These are phyloP conservation scores for Chlorencoelia australis DNA, from an alignment of 2,329 filamentous ascomycete species.

Conservation along the genomic window DNA sequence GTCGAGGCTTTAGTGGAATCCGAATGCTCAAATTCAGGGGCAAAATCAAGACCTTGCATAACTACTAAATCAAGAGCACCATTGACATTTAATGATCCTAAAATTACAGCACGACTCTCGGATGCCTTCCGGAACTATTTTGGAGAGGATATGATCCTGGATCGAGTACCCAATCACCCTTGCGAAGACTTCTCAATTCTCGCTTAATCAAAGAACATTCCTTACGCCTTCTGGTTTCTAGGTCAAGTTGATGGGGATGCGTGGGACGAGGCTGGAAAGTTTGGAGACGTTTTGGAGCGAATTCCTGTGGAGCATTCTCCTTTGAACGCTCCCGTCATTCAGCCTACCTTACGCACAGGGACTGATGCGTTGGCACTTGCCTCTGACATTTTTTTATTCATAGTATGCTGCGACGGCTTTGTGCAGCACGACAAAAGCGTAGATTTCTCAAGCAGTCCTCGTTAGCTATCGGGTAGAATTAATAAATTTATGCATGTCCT, in stretches of 20 bases:
- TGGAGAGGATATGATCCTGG: constrained; percentile 1
- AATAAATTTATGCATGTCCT: too few species aligned
- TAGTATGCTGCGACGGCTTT: too few species aligned
- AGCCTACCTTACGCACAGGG: constrained; percentile 43
- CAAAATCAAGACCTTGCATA: constrained; percentile 1
- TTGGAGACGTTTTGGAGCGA: constrained; percentile 33
- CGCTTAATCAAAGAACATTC: constrained; percentile 34
- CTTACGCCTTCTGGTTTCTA: constrained; percentile 45
- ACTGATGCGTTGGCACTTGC: constrained; percentile 39
- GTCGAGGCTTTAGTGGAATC: constrained; percentile 36
- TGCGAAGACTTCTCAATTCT: constrained; percentile 32
- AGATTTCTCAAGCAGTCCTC: too few species aligned
- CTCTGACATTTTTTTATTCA: too few species aligned
- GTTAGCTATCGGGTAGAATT: too few species aligned
- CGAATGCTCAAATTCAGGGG: constrained; percentile 18
- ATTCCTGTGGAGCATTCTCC: constrained; percentile 49
- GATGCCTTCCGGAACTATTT: constrained; percentile 1
- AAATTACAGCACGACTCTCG: constrained; percentile 1
- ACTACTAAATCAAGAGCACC: constrained; percentile 4
- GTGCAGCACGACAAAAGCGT: too few species aligned
- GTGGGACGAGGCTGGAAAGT: constrained; percentile 39
- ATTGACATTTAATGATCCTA: constrained; percentile 9
- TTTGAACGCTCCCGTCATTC: constrained; percentile 46
- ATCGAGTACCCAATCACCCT: constrained; percentile 5
- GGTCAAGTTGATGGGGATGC: constrained; percentile 39